A percentile compares a stretch with the other conserved stretches of the same genome.
These are phyloP conservation scores for Ustulina deusta DNA, from an alignment of 2,329 filamentous ascomycete species.

Conservation along the genomic window DNA sequence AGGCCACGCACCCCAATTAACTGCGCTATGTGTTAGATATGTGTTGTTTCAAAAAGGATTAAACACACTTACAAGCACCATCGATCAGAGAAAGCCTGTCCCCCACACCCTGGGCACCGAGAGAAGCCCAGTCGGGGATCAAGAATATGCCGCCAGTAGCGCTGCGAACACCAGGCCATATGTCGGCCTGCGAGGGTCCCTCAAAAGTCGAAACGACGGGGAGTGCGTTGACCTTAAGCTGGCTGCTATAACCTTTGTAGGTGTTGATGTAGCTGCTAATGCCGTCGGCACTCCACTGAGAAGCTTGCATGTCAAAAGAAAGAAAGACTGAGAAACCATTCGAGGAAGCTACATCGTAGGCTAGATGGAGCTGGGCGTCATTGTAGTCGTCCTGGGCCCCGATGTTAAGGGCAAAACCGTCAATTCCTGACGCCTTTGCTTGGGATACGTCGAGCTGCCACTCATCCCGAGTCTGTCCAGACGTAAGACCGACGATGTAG, in stretches of 20 bases:
- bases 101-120: constrained; percentile 54
- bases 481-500: constrained; percentile 49
- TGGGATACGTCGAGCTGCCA: constrained; percentile 48
- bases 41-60: background rate
- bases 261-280: constrained; percentile 52
- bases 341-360: constrained; percentile 50
- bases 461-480: constrained; percentile 44
- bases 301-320: constrained; percentile 52
- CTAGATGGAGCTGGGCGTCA: constrained; percentile 47
- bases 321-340: constrained; percentile 53
- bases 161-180: constrained; percentile 57
- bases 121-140: constrained; percentile 61
- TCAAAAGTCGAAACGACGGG: constrained; percentile 66
- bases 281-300: constrained; percentile 47
- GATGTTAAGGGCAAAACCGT: constrained; percentile 49
- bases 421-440: constrained; percentile 46
- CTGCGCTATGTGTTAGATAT: constrained; percentile 47
- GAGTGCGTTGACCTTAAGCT: constrained; percentile 56
- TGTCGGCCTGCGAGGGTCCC: constrained; percentile 56
- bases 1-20: constrained; percentile 65
- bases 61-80: constrained; percentile 47
- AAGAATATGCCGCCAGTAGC: constrained; percentile 55
- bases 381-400: constrained; percentile 45
- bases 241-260: constrained; percentile 53
- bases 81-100: constrained; percentile 45